Percentiles rank a stretch among this genome's conserved stretches.
Evolutionary conservation across 2,329 filamentous ascomycete species (phyloP).

Genomic region (Fusarium proliferatum): DNA sequence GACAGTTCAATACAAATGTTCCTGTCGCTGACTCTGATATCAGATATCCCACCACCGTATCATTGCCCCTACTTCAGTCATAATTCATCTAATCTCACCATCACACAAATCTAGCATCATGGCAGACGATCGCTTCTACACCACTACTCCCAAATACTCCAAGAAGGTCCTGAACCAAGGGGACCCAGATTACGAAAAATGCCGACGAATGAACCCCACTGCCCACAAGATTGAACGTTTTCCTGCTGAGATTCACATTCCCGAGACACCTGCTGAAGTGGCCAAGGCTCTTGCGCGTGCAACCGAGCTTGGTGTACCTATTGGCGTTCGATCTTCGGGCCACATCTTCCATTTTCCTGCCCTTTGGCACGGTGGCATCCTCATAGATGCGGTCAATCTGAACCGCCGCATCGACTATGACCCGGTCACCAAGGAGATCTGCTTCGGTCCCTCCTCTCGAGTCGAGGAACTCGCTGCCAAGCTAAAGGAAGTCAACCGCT

Average conservation of each 20-base stretch:
- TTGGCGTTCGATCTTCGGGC: slow-evolving; percentile 17
- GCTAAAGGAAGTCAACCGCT: neutral
- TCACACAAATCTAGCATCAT: neutral
- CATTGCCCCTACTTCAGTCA: neutral
- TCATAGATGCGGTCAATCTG: slow-evolving; percentile 15
- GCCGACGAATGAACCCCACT: neutral
- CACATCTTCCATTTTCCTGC: slow-evolving; percentile 11
- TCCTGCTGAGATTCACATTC: slow-evolving; percentile 10
- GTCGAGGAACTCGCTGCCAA: slow-evolving; percentile 8
- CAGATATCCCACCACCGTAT: neutral
- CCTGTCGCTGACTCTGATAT: neutral
- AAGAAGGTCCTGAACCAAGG: neutral
- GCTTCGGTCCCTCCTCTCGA: neutral
- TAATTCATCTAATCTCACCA: neutral
- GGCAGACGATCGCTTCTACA: neutral
- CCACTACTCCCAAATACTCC: neutral
- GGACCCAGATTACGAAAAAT: neutral
- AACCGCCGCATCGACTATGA: slow-evolving; percentile 14
- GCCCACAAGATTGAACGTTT: neutral
- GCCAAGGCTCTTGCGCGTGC: slow-evolving; percentile 9
- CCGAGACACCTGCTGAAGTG: slow-evolving; percentile 4
- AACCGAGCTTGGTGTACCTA: slow-evolving; percentile 1
- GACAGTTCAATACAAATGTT: neutral
- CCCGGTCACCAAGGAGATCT: slow-evolving; percentile 1
- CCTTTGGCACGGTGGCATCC: neutral